Percentiles rank a stretch among this genome's conserved stretches.
Conservation (phyloP, 176 grass and related monocot species). For the Ampelocalamus luodianensis region DNA sequence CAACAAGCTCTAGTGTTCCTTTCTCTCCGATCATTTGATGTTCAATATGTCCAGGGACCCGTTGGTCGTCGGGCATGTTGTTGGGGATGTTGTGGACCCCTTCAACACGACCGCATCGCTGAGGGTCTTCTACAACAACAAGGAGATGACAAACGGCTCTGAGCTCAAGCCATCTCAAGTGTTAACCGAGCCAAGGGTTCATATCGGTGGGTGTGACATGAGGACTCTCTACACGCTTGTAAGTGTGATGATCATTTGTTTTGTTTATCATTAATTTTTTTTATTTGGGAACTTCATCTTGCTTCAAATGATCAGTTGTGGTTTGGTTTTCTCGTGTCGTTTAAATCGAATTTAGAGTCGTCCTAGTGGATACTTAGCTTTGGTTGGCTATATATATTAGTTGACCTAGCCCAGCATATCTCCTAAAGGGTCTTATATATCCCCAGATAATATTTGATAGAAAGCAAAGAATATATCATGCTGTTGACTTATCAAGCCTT, state of each 20-base stretch:
- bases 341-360: constrained; percentile 25
- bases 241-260: constrained; percentile 15
- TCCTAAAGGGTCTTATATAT: constrained; percentile 25
- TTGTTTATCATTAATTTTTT: not conserved
- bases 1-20: not conserved
- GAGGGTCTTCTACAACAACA: constrained; percentile 75
- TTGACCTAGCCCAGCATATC: constrained; percentile 35
- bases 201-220: constrained; percentile 71
- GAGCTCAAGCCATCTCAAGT: constrained; percentile 92
- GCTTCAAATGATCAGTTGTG: not conserved
- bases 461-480: constrained; percentile 36
- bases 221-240: constrained; percentile 92
- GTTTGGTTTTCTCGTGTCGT: not conserved
- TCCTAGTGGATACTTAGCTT: not conserved
- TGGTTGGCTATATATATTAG: constrained; percentile 28
- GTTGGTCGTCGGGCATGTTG: constrained; percentile 70
- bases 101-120: constrained; percentile 60
- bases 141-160: constrained; percentile 74
- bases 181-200: constrained; percentile 59
- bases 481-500: not conserved
- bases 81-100: constrained; percentile 84
- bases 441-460: not conserved
- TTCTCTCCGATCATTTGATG: constrained; percentile 7
- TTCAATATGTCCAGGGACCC: constrained; percentile 87
- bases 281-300: not conserved